Percentiles rank a stretch among this genome's conserved stretches.
Conservation (phyloP, 2,329 filamentous ascomycete genomes). For the Helotiales sp. region DNA sequence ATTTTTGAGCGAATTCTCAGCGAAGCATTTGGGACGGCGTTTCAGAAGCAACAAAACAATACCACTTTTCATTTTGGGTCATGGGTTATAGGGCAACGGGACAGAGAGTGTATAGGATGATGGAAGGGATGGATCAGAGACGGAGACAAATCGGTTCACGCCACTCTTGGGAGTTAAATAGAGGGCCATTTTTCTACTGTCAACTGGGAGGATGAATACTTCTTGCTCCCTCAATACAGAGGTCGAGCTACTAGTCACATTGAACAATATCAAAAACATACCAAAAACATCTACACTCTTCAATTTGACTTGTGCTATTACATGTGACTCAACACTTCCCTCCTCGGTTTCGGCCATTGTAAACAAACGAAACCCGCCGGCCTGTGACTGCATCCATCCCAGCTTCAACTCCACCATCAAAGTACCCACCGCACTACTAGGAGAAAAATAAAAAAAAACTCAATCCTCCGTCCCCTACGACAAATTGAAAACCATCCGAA, state of each 20-base stretch:
- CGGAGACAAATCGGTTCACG: conserved; percentile 26
- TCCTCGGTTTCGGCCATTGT: background rate
- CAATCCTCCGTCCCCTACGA: background rate
- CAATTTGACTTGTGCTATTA: background rate
- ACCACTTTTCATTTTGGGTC: conserved; percentile 12
- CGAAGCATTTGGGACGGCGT: conserved; percentile 19
- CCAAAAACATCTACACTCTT: background rate
- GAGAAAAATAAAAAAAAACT: background rate
- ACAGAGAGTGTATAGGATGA: background rate
- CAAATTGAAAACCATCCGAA: background rate
- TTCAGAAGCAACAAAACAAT: conserved; percentile 14
- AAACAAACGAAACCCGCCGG: background rate
- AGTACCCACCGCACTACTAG: background rate
- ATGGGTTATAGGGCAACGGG: background rate
- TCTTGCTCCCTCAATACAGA: conserved; percentile 1
- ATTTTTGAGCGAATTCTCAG: conserved; percentile 27
- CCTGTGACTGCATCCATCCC: background rate
- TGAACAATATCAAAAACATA: conserved; percentile 9
- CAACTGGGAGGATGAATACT: background rate
- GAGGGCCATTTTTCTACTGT: conserved; percentile 16
- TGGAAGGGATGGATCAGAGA: background rate
- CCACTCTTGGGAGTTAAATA: conserved; percentile 29
- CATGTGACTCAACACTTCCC: conserved; percentile 1
- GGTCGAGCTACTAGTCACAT: conserved; percentile 8
- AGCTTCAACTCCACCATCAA: background rate